A percentile compares a stretch with the other conserved stretches of the same genome.
Evolutionary conservation across 768 basidiomycete species (phyloP).

Genomic region (Tulasnella sp.): DNA sequence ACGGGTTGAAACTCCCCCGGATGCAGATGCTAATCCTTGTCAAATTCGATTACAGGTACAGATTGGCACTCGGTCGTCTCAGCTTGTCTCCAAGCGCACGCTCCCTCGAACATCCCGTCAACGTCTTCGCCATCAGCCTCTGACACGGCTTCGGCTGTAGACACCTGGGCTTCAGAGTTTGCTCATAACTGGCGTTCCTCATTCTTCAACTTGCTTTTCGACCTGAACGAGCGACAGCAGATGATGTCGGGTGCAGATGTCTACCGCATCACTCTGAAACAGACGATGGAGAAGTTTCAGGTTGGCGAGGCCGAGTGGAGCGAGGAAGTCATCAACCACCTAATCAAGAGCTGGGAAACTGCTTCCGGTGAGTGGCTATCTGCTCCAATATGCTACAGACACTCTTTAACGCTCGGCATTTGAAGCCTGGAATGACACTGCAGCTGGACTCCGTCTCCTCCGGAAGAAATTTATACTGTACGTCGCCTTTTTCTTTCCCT

Average conservation of each 20-base stretch:
- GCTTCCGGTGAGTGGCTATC: conserved; percentile 4
- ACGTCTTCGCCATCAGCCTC: background rate
- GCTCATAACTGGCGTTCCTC: conserved; percentile 13
- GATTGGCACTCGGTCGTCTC: conserved; percentile 14
- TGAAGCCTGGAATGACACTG: conserved; percentile 13
- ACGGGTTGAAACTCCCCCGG: too few species aligned
- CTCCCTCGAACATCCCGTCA: background rate
- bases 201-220: conserved; percentile 9
- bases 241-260: conserved; percentile 6
- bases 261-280: background rate
- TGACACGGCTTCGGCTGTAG: conserved; percentile 8
- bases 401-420: background rate
- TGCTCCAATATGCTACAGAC: background rate
- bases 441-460: conserved; percentile 8
- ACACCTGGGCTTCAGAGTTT: conserved; percentile 11
- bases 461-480: conserved; percentile 6
- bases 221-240: background rate
- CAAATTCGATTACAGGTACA: background rate
- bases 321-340: conserved; percentile 5
- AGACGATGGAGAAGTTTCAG: conserved; percentile 3
- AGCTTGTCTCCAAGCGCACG: conserved; percentile 10
- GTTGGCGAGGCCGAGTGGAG: conserved; percentile 9
- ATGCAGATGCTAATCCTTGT: background rate
- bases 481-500: background rate
- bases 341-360: conserved; percentile 10